These are phyloP conservation scores for Plasmodium relictum DNA, from an alignment of 169 alveolate genomes.

Conservation along the genomic window DNA sequence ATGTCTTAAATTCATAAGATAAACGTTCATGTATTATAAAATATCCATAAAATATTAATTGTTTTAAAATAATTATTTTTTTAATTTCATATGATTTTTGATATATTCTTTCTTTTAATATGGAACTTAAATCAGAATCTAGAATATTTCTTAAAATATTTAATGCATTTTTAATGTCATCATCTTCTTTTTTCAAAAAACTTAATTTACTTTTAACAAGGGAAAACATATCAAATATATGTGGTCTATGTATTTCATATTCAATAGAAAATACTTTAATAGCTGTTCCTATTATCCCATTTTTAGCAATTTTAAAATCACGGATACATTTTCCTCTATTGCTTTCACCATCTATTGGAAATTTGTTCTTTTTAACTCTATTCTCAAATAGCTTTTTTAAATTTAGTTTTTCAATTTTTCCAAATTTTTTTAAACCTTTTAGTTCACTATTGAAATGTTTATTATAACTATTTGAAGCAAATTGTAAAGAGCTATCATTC, in stretches of 20 bases:
- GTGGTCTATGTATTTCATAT: conserved; percentile 40
- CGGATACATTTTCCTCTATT: conserved; percentile 4
- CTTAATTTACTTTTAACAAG: conserved; percentile 22
- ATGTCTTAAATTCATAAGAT: conserved; percentile 65
- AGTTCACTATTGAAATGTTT: too few relatives aligned
- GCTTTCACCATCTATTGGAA: not conserved
- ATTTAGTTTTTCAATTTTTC: conserved; percentile 5
- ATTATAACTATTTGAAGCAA: too few relatives aligned
- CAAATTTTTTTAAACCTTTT: too few relatives aligned
- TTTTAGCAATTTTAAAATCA: conserved; percentile 20
- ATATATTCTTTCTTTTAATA: conserved; percentile 29
- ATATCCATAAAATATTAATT: conserved; percentile 54
- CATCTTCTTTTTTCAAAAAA: conserved; percentile 32
- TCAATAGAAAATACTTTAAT: conserved; percentile 57
- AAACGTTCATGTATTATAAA: conserved; percentile 43
- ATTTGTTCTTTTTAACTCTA: not conserved
- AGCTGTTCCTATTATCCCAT: conserved; percentile 38
- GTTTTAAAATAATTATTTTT: conserved; percentile 35
- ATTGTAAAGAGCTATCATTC: too few relatives aligned
- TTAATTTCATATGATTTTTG: conserved; percentile 15
- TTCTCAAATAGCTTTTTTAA: conserved; percentile 3
- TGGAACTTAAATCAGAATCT: conserved; percentile 18
- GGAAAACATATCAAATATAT: conserved; percentile 46
- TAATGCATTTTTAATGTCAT: conserved; percentile 13
- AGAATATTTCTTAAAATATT: conserved; percentile 15